Evolutionary conservation across 2,329 filamentous ascomycete genomes (phyloP).

Genomic region (Penicillium crustosum): DNA sequence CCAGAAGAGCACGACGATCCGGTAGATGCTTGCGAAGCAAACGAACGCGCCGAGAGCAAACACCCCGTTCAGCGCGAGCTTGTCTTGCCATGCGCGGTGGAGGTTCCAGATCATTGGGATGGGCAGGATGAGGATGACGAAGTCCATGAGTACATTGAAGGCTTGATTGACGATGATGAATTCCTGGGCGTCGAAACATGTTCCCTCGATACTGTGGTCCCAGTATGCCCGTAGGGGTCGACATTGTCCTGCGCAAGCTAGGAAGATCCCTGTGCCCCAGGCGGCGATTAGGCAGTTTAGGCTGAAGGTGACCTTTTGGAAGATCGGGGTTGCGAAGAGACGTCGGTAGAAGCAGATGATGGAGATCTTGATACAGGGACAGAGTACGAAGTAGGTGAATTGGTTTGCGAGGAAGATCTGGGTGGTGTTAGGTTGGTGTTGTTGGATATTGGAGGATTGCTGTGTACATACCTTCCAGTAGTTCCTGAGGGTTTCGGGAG

Average conservation of each 20-base stretch:
- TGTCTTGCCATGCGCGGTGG: constrained; percentile 37
- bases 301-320: constrained; percentile 27
- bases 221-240: constrained; percentile 33
- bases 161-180: constrained; percentile 38
- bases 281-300: constrained; percentile 31
- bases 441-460: neutral
- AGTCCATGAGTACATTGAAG: constrained; percentile 37
- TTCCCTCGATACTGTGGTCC: constrained; percentile 28
- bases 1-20: constrained; percentile 38
- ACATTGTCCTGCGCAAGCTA: constrained; percentile 36
- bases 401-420: constrained; percentile 38
- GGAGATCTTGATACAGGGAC: constrained; percentile 35
- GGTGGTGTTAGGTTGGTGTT: neutral
- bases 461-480: constrained; percentile 31
- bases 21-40: constrained; percentile 39
- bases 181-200: constrained; percentile 29
- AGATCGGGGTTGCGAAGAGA: constrained; percentile 32
- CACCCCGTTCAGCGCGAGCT: constrained; percentile 36
- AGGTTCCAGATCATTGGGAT: constrained; percentile 39
- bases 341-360: constrained; percentile 39
- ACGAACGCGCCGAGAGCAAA: constrained; percentile 35
- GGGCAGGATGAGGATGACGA: constrained; percentile 32
- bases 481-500: constrained; percentile 26
- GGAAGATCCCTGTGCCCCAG: constrained; percentile 33
- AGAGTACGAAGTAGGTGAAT: constrained; percentile 37